Conservation (phyloP, 495 filamentous ascomycete genomes). For the Bacidia rubella region DNA sequence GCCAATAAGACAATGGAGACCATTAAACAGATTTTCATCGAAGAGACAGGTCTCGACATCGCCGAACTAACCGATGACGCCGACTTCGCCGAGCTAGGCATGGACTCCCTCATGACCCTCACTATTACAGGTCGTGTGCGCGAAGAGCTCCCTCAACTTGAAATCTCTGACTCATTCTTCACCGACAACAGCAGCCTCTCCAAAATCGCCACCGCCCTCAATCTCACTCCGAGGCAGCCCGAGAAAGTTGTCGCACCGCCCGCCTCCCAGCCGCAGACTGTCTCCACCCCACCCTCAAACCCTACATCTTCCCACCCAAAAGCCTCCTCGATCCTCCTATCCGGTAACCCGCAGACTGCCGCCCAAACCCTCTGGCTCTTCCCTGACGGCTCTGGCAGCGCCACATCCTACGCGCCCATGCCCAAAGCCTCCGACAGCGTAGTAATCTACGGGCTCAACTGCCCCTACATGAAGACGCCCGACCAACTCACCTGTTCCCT, state of each 20-base stretch:
- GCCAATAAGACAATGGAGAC: not conserved
- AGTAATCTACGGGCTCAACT: slow-evolving; percentile 47
- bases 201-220: not conserved
- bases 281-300: not conserved
- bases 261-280: not conserved
- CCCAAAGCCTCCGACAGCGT: slow-evolving; percentile 34
- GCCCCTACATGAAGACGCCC: slow-evolving; percentile 50
- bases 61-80: slow-evolving; percentile 16
- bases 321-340: slow-evolving; percentile 20
- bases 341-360: slow-evolving; percentile 20
- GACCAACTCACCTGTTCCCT: slow-evolving; percentile 38
- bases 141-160: slow-evolving; percentile 31
- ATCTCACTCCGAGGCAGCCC: not conserved
- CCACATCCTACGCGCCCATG: slow-evolving; percentile 46
- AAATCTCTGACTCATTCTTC: slow-evolving; percentile 43
- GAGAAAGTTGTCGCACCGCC: not conserved
- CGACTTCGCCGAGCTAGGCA: slow-evolving; percentile 30
- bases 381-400: slow-evolving; percentile 36
- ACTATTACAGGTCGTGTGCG: slow-evolving; percentile 26
- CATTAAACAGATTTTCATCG: slow-evolving; percentile 23
- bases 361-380: slow-evolving; percentile 24
- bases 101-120: slow-evolving; percentile 39
- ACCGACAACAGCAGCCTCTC: not conserved
- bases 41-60: slow-evolving; percentile 12
- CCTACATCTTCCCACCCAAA: slow-evolving; percentile 13